A percentile compares a stretch with the other conserved stretches of the same genome.
phyloP scores from a whole-genome alignment of 2,329 filamentous ascomycete genomes.

The Fonsecaea nubica region DNA sequence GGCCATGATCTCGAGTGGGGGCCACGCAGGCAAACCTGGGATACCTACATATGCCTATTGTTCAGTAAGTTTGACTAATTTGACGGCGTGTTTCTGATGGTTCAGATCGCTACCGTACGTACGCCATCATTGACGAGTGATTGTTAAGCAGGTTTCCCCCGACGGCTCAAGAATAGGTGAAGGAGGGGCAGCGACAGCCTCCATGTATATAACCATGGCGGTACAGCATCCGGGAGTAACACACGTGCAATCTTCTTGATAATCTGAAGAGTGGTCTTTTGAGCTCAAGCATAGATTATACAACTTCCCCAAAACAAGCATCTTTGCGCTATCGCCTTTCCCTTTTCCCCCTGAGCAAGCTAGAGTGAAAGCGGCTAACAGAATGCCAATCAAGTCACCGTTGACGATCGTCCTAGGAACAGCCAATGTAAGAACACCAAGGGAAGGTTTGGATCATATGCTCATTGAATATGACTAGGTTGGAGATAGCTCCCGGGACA shows the following conservation, averaged over 20 bases:
- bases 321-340: neutral
- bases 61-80: conserved; percentile 5
- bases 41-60: neutral
- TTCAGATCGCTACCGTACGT: neutral
- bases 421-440: conserved; percentile 1
- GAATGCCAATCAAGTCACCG: conserved; percentile 5
- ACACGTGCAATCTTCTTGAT: neutral
- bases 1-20: neutral
- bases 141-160: neutral
- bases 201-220: neutral
- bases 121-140: neutral
- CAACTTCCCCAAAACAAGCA: neutral
- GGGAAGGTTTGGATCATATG: neutral
- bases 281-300: neutral
- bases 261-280: neutral
- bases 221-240: neutral
- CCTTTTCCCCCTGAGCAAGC: neutral
- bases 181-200: neutral
- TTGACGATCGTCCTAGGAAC: conserved; percentile 3
- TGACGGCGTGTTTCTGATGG: neutral
- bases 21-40: neutral
- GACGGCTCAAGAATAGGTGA: neutral
- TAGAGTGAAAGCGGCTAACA: neutral
- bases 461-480: conserved; percentile 54
- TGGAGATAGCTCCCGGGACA: conserved; percentile 3